Percentiles rank a stretch among this genome's conserved stretches.
These are phyloP conservation scores for Hygrocybe coccinea DNA, from an alignment of 768 basidiomycete genomes.

Conservation along the genomic window DNA sequence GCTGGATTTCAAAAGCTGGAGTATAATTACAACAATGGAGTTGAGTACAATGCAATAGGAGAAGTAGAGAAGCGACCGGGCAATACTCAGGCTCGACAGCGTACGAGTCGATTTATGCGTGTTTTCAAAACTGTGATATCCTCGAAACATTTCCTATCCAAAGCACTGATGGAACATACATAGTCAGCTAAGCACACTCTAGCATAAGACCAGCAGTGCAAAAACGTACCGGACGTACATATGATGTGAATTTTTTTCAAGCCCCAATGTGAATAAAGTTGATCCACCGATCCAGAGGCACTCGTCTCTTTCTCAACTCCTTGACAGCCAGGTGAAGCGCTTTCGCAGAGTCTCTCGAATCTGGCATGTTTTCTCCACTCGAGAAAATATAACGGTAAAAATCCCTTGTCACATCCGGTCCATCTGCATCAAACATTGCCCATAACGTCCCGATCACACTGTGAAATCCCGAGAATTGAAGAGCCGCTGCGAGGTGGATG, in stretches of 20 bases:
- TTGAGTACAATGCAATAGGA: no score
- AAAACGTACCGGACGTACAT: not conserved
- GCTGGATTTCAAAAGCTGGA: no score
- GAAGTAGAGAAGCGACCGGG: no score
- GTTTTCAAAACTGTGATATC: no score
- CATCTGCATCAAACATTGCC: conserved; percentile 9
- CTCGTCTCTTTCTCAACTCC: not conserved
- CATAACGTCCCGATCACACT: not conserved
- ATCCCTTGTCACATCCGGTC: not conserved
- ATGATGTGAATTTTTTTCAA: no score
- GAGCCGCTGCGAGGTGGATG: conserved; percentile 39
- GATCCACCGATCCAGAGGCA: conserved; percentile 3
- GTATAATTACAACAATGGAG: no score
- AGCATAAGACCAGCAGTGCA: no score
- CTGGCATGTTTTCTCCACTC: not conserved
- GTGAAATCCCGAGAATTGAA: conserved; percentile 5
- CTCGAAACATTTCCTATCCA: no score
- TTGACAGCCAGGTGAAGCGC: not conserved
- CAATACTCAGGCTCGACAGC: no score
- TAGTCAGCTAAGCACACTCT: no score
- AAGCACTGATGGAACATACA: no score
- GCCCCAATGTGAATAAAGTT: conserved; percentile 5
- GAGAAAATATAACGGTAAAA: not conserved
- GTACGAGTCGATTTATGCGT: no score
- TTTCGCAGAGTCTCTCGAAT: conserved; percentile 1